Evolutionary conservation across 176 grass and related monocot species (phyloP).

Genomic region (Alloteropsis semialata): DNA sequence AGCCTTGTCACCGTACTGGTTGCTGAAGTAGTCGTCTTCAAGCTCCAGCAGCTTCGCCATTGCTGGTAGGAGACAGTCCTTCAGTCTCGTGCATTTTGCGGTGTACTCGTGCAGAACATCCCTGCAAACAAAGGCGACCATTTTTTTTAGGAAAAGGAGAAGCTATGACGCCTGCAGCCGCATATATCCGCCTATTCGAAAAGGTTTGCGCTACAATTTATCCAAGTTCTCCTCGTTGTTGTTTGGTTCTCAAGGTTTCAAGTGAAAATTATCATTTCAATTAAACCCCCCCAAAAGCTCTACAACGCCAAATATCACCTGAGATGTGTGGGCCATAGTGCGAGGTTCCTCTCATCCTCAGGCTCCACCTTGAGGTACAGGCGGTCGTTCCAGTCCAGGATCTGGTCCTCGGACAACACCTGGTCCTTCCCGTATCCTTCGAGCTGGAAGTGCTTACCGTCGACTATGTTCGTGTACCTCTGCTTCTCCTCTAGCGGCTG

Average conservation of each 20-base stretch:
- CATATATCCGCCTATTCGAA: too few relatives aligned
- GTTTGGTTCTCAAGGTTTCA: too few relatives aligned
- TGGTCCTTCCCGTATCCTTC: constrained; percentile 56
- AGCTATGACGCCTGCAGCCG: too few relatives aligned
- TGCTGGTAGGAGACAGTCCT: constrained; percentile 1
- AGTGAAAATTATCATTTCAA: too few relatives aligned
- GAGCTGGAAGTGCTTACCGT: constrained; percentile 44
- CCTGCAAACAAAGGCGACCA: constrained; percentile 6
- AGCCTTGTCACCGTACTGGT: constrained; percentile 29
- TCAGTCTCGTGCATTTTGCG: constrained; percentile 27
- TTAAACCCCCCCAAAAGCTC: too few relatives aligned
- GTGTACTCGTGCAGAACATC: constrained; percentile 49
- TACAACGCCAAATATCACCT: too few relatives aligned
- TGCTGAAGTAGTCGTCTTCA: constrained; percentile 22
- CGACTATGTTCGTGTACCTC: constrained; percentile 50
- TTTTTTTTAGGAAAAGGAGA: too few relatives aligned
- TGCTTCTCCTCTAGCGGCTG: constrained; percentile 37
- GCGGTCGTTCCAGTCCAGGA: constrained; percentile 52
- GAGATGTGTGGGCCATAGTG: constrained; percentile 45
- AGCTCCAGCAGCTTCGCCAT: constrained; percentile 34
- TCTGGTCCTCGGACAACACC: constrained; percentile 35
- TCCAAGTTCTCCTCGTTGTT: too few relatives aligned
- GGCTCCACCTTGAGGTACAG: constrained; percentile 54
- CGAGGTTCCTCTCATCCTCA: constrained; percentile 40
- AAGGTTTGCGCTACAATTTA: too few relatives aligned